These are phyloP conservation scores for Ustilago nuda DNA, from an alignment of 1,284 basidiomycete genomes.

Conservation along the genomic window DNA sequence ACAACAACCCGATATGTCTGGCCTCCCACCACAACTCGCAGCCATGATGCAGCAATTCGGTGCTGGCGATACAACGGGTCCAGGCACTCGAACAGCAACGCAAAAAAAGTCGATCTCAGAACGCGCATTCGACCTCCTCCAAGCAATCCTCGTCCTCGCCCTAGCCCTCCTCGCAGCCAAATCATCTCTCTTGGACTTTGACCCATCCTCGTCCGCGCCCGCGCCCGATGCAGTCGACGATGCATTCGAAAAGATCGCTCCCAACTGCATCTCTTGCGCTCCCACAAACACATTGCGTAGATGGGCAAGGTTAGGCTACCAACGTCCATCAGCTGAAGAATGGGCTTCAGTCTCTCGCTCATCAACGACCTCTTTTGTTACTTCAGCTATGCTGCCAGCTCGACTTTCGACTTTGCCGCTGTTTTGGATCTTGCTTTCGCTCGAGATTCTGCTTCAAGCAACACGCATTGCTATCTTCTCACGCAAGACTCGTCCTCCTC, in stretches of 20 bases:
- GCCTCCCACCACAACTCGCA: conserved; percentile 44
- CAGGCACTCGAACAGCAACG: conserved; percentile 12
- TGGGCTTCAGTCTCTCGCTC: conserved; percentile 16
- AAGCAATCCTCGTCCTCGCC: conserved; percentile 36
- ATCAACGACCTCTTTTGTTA: conserved; percentile 4
- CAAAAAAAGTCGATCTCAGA: conserved; percentile 30
- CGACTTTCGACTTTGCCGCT: conserved; percentile 43
- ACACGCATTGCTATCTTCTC: conserved; percentile 50
- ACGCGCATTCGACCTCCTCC: conserved; percentile 39
- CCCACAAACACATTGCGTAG: conserved; percentile 31
- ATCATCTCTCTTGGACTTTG: conserved; percentile 40
- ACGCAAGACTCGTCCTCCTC: conserved; percentile 37
- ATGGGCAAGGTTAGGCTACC: conserved; percentile 61
- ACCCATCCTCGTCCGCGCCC: conserved; percentile 22
- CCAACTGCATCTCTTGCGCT: background rate
- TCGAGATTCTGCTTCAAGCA: conserved; percentile 61
- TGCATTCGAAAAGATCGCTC: conserved; percentile 12
- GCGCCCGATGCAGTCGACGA: conserved; percentile 22
- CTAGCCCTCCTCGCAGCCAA: conserved; percentile 41
- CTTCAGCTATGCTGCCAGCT: conserved; percentile 1
- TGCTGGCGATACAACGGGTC: conserved; percentile 18
- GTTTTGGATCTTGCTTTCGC: conserved; percentile 65
- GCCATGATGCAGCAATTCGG: conserved; percentile 58
- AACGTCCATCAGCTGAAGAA: conserved; percentile 25
- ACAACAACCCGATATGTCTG: conserved; percentile 40